These are phyloP conservation scores for Monilinia fructicola DNA, from an alignment of 2,329 filamentous ascomycete genomes.

Conservation along the genomic window DNA sequence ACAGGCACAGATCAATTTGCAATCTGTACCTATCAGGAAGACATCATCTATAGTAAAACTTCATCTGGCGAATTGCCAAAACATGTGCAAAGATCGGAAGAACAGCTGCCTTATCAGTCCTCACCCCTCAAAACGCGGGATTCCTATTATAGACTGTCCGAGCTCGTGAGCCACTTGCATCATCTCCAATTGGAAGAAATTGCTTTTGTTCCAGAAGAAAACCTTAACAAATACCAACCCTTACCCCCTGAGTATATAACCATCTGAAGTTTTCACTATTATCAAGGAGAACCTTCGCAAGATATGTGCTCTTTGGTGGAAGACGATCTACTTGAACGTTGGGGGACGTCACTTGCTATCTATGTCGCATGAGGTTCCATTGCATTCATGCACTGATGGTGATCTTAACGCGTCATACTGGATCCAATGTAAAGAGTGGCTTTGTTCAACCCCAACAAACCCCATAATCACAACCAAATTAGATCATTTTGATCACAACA, in stretches of 20 bases:
- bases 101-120: slow-evolving; percentile 1
- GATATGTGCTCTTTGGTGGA: not conserved
- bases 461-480: slow-evolving; percentile 18
- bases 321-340: not conserved
- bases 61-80: slow-evolving; percentile 10
- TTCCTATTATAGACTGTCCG: slow-evolving; percentile 11
- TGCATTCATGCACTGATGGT: slow-evolving; percentile 15
- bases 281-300: not conserved
- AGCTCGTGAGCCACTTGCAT: slow-evolving; percentile 19
- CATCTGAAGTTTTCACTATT: not conserved
- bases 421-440: slow-evolving; percentile 5
- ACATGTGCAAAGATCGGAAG: slow-evolving; percentile 15
- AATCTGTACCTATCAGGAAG: slow-evolving; percentile 16
- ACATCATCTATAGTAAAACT: not conserved
- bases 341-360: slow-evolving; percentile 8
- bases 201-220: slow-evolving; percentile 16
- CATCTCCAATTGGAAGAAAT: slow-evolving; percentile 6
- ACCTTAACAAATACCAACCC: not conserved
- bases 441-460: not conserved
- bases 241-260: not conserved
- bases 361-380: slow-evolving; percentile 10
- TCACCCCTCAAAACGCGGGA: slow-evolving; percentile 13
- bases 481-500: slow-evolving; percentile 3
- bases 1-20: slow-evolving; percentile 4
- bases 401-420: slow-evolving; percentile 16